A percentile compares a stretch with the other conserved stretches of the same genome.
phyloP scores from a whole-genome alignment of 176 grass and related monocot genomes.

The Avena insularis region DNA sequence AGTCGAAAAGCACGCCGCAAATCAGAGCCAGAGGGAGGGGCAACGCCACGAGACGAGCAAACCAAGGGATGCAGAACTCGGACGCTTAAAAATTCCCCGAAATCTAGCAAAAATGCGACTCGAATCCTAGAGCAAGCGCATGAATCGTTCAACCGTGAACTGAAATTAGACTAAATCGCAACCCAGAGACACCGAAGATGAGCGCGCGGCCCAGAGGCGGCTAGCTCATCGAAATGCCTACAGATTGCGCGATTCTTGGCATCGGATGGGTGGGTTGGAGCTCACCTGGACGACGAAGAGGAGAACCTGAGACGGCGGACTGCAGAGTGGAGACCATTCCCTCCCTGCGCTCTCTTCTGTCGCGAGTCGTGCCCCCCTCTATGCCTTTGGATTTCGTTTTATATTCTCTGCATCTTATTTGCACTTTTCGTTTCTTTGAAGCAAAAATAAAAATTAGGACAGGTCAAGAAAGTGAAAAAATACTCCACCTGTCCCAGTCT shows the following conservation, averaged over 20 bases:
- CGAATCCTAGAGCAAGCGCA: background rate
- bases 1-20: background rate
- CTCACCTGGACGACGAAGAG: constrained; percentile 41
- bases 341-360: background rate
- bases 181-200: background rate
- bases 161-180: constrained; percentile 21
- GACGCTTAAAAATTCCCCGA: background rate
- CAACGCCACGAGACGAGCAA: background rate
- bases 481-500: too few relatives aligned
- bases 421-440: constrained; percentile 48
- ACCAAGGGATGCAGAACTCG: background rate
- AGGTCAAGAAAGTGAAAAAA: background rate
- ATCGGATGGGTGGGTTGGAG: background rate
- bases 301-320: constrained; percentile 12
- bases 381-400: constrained; percentile 22
- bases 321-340: constrained; percentile 23
- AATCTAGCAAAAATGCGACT: constrained; percentile 32
- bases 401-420: background rate
- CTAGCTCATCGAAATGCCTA: constrained; percentile 14
- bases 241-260: background rate
- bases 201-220: background rate
- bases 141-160: background rate
- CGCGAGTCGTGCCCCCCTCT: background rate
- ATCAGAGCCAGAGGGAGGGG: constrained; percentile 2
- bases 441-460: background rate